phyloP scores from a whole-genome alignment of 2,329 filamentous ascomycete species.

The Basipetospora chlamydospora region DNA sequence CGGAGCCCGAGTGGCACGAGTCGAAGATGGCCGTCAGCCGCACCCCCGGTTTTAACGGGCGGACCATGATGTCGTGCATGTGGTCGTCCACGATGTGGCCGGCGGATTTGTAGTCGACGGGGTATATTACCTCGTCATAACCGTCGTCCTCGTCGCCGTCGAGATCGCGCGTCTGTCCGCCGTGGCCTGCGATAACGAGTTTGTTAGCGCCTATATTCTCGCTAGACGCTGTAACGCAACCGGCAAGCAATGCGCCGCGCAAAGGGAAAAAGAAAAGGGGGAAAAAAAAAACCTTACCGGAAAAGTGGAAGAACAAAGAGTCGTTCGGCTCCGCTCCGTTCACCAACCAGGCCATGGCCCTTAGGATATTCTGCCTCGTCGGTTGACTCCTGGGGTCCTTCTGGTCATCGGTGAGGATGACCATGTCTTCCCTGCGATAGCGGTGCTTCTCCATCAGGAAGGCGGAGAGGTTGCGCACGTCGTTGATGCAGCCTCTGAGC shows the following conservation, averaged over 20 bases:
- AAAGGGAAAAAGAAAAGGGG: too few relatives aligned
- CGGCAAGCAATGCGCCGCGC: too few relatives aligned
- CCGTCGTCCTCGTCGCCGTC: conserved; percentile 73
- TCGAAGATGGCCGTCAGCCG: conserved; percentile 49
- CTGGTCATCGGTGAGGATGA: conserved; percentile 89
- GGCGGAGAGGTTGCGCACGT: conserved; percentile 90
- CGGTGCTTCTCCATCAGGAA: conserved; percentile 82
- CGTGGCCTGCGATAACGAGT: conserved; percentile 39
- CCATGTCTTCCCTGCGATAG: conserved; percentile 94
- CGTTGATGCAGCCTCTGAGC: conserved; percentile 87
- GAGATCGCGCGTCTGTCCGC: conserved; percentile 63
- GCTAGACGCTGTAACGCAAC: too few relatives aligned
- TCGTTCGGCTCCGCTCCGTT: conserved; percentile 88
- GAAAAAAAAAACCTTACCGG: conserved; percentile 36
- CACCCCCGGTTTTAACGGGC: conserved; percentile 39
- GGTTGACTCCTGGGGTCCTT: conserved; percentile 96
- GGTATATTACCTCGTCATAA: conserved; percentile 73
- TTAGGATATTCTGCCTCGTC: conserved; percentile 85
- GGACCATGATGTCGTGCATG: conserved; percentile 62
- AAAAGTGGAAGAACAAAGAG: conserved; percentile 95
- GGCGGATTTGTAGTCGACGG: conserved; percentile 64
- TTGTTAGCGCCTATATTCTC: too few relatives aligned
- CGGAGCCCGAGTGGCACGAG: conserved; percentile 53
- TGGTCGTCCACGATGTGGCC: conserved; percentile 75
- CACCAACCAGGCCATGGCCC: conserved; percentile 96